Conservation (phyloP, 2,329 filamentous ascomycete genomes). For the Paecilomyces niveus region DNA sequence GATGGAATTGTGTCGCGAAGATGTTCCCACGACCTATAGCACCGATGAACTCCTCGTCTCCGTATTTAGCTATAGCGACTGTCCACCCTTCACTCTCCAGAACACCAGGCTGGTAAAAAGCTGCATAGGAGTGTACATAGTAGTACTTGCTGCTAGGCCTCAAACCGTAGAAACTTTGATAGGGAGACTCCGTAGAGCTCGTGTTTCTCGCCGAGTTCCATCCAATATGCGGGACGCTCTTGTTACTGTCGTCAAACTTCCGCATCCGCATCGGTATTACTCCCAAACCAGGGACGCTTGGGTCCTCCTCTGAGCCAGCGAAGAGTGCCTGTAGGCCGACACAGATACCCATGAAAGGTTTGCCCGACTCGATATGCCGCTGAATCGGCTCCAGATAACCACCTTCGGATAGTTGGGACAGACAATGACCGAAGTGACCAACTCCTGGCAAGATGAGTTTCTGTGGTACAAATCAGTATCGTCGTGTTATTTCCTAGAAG, state of each 20-base stretch:
- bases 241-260: slow-evolving; percentile 68
- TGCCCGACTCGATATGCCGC: slow-evolving; percentile 78
- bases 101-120: slow-evolving; percentile 63
- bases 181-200: slow-evolving; percentile 32
- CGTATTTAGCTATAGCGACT: slow-evolving; percentile 85
- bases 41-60: slow-evolving; percentile 81
- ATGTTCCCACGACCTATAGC: slow-evolving; percentile 80
- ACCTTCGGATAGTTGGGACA: slow-evolving; percentile 72
- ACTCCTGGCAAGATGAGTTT: slow-evolving; percentile 94
- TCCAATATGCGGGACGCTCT: slow-evolving; percentile 97
- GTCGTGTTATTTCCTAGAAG: neutral
- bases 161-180: slow-evolving; percentile 67
- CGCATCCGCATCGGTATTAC: slow-evolving; percentile 64
- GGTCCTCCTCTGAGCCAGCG: slow-evolving; percentile 73
- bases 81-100: slow-evolving; percentile 80
- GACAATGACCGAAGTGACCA: slow-evolving; percentile 94
- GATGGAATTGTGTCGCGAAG: slow-evolving; percentile 92
- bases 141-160: slow-evolving; percentile 87
- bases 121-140: slow-evolving; percentile 94
- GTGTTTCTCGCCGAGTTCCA: slow-evolving; percentile 79
- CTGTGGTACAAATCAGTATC: slow-evolving; percentile 39
- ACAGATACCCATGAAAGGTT: slow-evolving; percentile 97
- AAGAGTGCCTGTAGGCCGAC: slow-evolving; percentile 91
- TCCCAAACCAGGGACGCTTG: slow-evolving; percentile 64
- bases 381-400: slow-evolving; percentile 78